Percentiles rank a stretch among this genome's conserved stretches.
Evolutionary conservation across 2,329 filamentous ascomycete genomes (phyloP).

Genomic region (Nannizziopsis arthrosporioides): DNA sequence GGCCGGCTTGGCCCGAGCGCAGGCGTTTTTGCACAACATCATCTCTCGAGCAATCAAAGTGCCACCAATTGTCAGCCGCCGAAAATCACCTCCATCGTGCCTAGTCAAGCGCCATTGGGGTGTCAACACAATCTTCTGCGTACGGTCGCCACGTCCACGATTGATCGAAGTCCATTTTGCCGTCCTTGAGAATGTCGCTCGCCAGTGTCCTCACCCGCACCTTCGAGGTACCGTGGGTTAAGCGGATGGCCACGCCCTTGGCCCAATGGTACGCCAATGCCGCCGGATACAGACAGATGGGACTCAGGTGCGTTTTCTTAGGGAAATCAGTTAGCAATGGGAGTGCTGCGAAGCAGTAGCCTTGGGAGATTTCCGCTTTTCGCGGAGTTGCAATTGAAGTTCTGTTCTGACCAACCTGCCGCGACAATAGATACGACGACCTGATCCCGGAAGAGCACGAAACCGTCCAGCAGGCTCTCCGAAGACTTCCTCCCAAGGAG

Average conservation of each 20-base stretch:
- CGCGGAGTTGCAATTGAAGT: neutral
- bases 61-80: slow-evolving; percentile 11
- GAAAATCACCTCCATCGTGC: neutral
- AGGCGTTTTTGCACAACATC: slow-evolving; percentile 14
- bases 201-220: slow-evolving; percentile 54
- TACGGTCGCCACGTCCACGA: neutral
- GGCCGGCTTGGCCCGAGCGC: slow-evolving; percentile 16
- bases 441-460: slow-evolving; percentile 89
- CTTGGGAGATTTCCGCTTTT: neutral
- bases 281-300: slow-evolving; percentile 84
- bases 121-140: neutral
- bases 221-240: slow-evolving; percentile 77
- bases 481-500: slow-evolving; percentile 80
- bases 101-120: neutral
- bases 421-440: slow-evolving; percentile 66
- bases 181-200: slow-evolving; percentile 1
- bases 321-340: neutral
- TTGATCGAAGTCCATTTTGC: neutral
- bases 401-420: neutral
- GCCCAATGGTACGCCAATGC: slow-evolving; percentile 82
- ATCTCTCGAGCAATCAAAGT: slow-evolving; percentile 6
- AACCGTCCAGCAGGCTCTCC: slow-evolving; percentile 71
- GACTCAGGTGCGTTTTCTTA: slow-evolving; percentile 57
- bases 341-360: neutral
- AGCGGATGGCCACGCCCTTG: slow-evolving; percentile 64